Evolutionary conservation across 179 eudicot genomes (phyloP).

Genomic region (Drosera spatulata): DNA sequence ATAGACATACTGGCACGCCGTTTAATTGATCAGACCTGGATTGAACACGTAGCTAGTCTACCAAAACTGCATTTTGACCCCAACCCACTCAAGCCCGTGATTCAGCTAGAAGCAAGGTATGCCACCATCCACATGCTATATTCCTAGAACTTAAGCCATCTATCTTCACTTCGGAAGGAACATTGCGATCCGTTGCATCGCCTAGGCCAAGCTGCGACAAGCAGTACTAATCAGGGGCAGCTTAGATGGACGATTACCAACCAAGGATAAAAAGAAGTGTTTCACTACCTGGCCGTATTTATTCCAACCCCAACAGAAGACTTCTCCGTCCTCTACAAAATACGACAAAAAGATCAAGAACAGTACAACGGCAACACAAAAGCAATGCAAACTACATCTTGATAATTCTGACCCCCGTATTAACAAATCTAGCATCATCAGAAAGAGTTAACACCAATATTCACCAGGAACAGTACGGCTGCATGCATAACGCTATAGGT

Average conservation of each 20-base stretch:
- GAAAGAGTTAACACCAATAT: too few species aligned
- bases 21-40: background rate
- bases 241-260: background rate
- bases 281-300: constrained; percentile 87
- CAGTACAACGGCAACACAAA: background rate
- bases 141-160: constrained; percentile 58
- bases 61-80: background rate
- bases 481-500: too few species aligned
- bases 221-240: background rate
- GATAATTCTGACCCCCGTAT: too few species aligned
- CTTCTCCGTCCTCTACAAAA: constrained; percentile 55
- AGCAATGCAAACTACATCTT: background rate
- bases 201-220: constrained; percentile 77
- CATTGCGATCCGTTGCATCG: constrained; percentile 85
- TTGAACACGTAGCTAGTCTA: background rate
- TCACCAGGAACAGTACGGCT: too few species aligned
- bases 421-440: too few species aligned
- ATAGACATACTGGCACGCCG: too few species aligned
- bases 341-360: constrained; percentile 1
- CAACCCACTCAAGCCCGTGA: constrained; percentile 35
- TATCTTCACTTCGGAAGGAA: constrained; percentile 60
- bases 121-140: constrained; percentile 99
- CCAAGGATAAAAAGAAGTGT: background rate
- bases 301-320: constrained; percentile 99
- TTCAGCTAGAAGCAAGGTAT: constrained; percentile 77